Evolutionary conservation across 208 protist genomes (phyloP).

Genomic region (Leishmania guyanensis): DNA sequence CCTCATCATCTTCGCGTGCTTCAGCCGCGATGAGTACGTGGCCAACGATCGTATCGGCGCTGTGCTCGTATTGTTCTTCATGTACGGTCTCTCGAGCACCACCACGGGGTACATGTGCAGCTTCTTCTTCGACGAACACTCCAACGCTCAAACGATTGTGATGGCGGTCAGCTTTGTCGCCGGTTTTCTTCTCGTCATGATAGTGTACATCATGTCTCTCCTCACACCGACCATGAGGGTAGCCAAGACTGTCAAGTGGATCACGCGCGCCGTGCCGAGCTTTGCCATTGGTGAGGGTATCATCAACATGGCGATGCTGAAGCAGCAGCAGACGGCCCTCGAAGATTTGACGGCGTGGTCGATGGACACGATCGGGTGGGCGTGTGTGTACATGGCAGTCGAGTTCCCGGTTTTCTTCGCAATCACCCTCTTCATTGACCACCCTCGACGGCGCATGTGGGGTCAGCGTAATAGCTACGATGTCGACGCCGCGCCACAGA

Average conservation of each 20-base stretch:
- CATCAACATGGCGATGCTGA: slow-evolving; percentile 49
- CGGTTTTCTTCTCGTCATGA: slow-evolving; percentile 59
- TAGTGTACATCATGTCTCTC: slow-evolving; percentile 41
- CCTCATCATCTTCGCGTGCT: slow-evolving; percentile 44
- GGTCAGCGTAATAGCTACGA: slow-evolving; percentile 27
- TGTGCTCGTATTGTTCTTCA: slow-evolving; percentile 35
- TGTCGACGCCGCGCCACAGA: slow-evolving; percentile 18
- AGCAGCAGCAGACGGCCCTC: slow-evolving; percentile 21
- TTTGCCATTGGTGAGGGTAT: slow-evolving; percentile 67
- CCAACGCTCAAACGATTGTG: slow-evolving; percentile 52
- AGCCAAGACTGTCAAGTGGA: slow-evolving; percentile 32
- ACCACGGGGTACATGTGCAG: slow-evolving; percentile 43
- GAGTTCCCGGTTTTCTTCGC: slow-evolving; percentile 45
- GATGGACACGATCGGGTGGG: slow-evolving; percentile 34
- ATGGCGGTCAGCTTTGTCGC: slow-evolving; percentile 64
- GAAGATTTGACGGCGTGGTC: slow-evolving; percentile 27
- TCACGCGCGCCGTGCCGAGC: slow-evolving; percentile 51
- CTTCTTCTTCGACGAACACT: slow-evolving; percentile 64
- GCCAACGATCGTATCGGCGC: slow-evolving; percentile 26
- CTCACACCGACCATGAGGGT: slow-evolving; percentile 12
- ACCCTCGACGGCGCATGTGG: slow-evolving; percentile 32
- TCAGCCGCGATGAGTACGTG: slow-evolving; percentile 52
- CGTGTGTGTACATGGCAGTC: slow-evolving; percentile 47
- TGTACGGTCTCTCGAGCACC: slow-evolving; percentile 50
- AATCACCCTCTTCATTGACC: slow-evolving; percentile 47